Evolutionary conservation across 345 rosid genomes (phyloP).

Genomic region (Brassica carinata): DNA sequence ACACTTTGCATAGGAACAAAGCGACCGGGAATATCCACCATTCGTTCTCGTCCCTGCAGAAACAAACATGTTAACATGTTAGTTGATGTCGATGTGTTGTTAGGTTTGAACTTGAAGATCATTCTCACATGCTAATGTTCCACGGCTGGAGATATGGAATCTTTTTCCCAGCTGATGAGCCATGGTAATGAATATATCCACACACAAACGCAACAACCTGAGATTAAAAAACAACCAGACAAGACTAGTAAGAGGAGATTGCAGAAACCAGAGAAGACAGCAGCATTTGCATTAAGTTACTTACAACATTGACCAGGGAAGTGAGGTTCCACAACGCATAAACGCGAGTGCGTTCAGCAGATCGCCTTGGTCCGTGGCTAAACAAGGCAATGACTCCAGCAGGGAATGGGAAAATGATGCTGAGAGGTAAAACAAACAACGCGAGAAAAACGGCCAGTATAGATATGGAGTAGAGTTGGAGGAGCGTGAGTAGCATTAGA

Average conservation of each 20-base stretch:
- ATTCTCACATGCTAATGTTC: conserved; percentile 87
- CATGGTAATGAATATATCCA: conserved; percentile 75
- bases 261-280: background rate
- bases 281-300: too few relatives aligned
- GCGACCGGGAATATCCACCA: conserved; percentile 97
- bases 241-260: background rate
- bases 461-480: conserved; percentile 89
- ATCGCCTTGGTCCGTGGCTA: conserved; percentile 85
- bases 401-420: conserved; percentile 77
- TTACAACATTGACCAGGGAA: conserved; percentile 81
- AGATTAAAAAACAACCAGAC: background rate
- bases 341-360: conserved; percentile 76
- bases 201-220: conserved; percentile 66
- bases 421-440: conserved; percentile 73
- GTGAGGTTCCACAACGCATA: conserved; percentile 90
- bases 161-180: conserved; percentile 57
- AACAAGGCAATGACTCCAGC: conserved; percentile 92
- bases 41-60: conserved; percentile 87
- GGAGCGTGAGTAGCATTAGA: conserved; percentile 79
- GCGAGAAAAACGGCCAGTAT: conserved; percentile 63
- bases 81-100: conserved; percentile 18
- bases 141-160: conserved; percentile 74
- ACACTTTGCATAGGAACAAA: conserved; percentile 64
- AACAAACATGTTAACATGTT: background rate
- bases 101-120: background rate